A percentile compares a stretch with the other conserved stretches of the same genome.
Conservation (phyloP, 2,329 filamentous ascomycete genomes). For the Daldinia eschscholtzii region DNA sequence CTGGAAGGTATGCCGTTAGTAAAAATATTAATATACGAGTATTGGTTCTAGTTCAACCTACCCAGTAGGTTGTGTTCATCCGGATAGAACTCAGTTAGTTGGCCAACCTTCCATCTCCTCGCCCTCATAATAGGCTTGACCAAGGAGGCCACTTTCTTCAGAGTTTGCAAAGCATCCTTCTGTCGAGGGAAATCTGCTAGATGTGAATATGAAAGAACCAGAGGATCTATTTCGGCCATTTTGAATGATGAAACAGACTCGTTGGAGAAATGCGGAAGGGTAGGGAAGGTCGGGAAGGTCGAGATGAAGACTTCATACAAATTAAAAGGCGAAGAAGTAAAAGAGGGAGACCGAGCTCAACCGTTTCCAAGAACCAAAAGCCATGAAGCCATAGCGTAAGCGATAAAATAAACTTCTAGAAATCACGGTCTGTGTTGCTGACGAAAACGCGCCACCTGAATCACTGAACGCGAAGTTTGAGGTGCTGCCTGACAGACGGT, state of each 20-base stretch:
- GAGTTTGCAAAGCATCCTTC: slow-evolving; percentile 66
- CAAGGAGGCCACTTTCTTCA: slow-evolving; percentile 85
- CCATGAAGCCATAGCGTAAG: slow-evolving; percentile 37
- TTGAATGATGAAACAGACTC: slow-evolving; percentile 18
- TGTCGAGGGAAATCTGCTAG: slow-evolving; percentile 61
- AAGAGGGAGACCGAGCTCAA: slow-evolving; percentile 22
- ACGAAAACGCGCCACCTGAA: slow-evolving; percentile 24
- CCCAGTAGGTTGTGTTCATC: slow-evolving; percentile 79
- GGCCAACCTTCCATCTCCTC: slow-evolving; percentile 81
- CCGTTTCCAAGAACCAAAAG: slow-evolving; percentile 16
- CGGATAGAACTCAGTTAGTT: slow-evolving; percentile 88
- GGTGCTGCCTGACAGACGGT: slow-evolving; percentile 26
- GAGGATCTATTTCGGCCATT: slow-evolving; percentile 61
- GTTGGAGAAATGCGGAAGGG: not conserved
- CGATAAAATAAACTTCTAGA: slow-evolving; percentile 40
- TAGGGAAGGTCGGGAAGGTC: not conserved
- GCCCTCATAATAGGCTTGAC: slow-evolving; percentile 97
- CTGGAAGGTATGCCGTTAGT: slow-evolving; percentile 53
- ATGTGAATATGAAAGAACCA: slow-evolving; percentile 64
- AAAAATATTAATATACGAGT: not conserved
- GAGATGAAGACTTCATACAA: not conserved
- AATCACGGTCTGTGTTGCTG: slow-evolving; percentile 24
- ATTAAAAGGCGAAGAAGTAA: not conserved
- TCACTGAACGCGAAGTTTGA: slow-evolving; percentile 24
- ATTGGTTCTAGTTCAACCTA: slow-evolving; percentile 47